Percentiles rank a stretch among this genome's conserved stretches.
Conservation (phyloP, 2,329 filamentous ascomycete genomes). For the Cladorrhinum sp. region DNA sequence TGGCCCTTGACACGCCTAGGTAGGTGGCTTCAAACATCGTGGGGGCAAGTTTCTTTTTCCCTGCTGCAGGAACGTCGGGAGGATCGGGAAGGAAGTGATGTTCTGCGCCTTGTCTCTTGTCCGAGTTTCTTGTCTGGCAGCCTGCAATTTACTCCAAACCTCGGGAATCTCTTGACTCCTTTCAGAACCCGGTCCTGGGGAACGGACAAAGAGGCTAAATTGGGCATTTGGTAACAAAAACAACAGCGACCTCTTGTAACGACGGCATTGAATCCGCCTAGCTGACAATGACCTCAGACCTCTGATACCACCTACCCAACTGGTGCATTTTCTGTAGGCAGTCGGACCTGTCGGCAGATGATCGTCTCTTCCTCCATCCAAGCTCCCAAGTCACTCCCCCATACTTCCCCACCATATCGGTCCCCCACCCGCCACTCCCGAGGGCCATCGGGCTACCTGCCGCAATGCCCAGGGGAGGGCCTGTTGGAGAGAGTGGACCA, state of each 20-base stretch:
- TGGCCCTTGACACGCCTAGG: neutral
- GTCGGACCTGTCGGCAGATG: conserved; percentile 14
- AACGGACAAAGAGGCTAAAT: neutral
- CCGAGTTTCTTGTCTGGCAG: neutral
- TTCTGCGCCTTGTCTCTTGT: neutral
- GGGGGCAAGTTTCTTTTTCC: neutral
- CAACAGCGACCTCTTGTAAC: neutral
- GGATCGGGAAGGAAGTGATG: neutral
- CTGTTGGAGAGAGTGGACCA: conserved; percentile 8
- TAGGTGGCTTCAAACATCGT: neutral
- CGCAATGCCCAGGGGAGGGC: conserved; percentile 1
- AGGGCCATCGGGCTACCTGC: conserved; percentile 9
- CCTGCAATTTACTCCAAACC: neutral
- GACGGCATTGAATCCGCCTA: neutral
- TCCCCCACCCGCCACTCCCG: conserved; percentile 10
- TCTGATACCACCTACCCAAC: conserved; percentile 22
- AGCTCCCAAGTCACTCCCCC: too few species aligned
- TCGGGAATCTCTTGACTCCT: neutral
- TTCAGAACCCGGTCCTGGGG: neutral
- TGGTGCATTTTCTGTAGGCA: conserved; percentile 2
- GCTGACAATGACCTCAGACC: conserved; percentile 7
- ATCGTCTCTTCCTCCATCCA: neutral
- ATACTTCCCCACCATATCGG: conserved; percentile 8
- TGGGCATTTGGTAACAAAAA: neutral
- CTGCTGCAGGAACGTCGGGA: neutral